Evolutionary conservation across 2,329 filamentous ascomycete species (phyloP), one percentile per base, ranked within the genome.

Genomic region (Arthrobotrys sinensis): DNA sequence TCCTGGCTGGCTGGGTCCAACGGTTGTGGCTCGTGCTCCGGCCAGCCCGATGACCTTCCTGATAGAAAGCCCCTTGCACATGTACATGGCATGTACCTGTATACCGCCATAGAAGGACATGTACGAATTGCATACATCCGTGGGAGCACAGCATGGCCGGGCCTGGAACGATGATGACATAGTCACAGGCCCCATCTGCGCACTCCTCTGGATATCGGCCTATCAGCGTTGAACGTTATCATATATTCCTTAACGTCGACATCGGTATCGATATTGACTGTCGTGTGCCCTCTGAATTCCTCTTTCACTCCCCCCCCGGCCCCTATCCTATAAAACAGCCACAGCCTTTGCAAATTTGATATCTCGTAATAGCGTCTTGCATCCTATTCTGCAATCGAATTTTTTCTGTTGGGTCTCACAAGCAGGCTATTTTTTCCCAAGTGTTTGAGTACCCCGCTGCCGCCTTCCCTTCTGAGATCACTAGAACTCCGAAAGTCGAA

Each of bases 391-490:
- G 19, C 12, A n/a, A 28, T 53, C 24, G n/a, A 43, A 53, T 28
- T 28, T 45, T 57, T 60, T 60, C 52, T 57, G 48, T 77, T 62
- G 57, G 62, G 73, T 40, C 40, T 45, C 48, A 60, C 19, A 12
- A 48, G 32, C 48, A 43, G 65, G 57, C 48, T 46, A 36, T 50
- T 68, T 77, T 77, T 57, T 43, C 19, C 8, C 34, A 53, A 40
- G 34, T 50, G 55, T 28, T 36, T 57, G 24, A 28, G 24, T 28
- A 28, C 24, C 24, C 24, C 24, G 24, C 45, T 32, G 43, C 60
- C 73, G 73, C 73, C 73, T 77, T 77, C 73, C 73, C 45, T 77
- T 77, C 73, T 77, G 60, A 71, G 73, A 67, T 71, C 66, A 65
- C 57, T 28, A 28, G 65, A 50, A 70, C 65, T 66, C 65, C 71